Percentiles rank a stretch among this genome's conserved stretches.
These are phyloP conservation scores for Aspergillus sp. DNA, from an alignment of 2,329 filamentous ascomycete genomes.

Conservation along the genomic window DNA sequence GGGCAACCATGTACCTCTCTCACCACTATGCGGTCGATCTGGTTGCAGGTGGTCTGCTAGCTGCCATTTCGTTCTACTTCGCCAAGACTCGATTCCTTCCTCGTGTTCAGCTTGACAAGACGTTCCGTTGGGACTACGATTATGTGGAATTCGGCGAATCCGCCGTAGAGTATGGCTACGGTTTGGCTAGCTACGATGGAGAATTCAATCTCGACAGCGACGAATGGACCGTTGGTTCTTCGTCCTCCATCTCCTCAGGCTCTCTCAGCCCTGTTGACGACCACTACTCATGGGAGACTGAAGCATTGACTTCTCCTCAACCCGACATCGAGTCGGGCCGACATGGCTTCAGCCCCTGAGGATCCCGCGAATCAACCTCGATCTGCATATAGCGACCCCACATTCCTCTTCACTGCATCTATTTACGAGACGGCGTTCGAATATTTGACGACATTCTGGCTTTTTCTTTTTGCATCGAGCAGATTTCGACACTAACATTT, in stretches of 20 bases:
- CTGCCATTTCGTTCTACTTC: constrained; percentile 77
- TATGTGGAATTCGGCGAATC: constrained; percentile 81
- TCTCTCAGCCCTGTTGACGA: constrained; percentile 64
- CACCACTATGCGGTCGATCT: constrained; percentile 97
- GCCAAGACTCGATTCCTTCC: constrained; percentile 79
- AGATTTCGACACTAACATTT: constrained; percentile 39
- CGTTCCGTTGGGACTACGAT: constrained; percentile 91
- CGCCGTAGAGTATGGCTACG: constrained; percentile 51
- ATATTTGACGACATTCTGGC: constrained; percentile 39
- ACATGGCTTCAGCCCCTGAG: constrained; percentile 25
- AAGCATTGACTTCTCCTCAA: constrained; percentile 35
- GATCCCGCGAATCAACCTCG: constrained; percentile 5
- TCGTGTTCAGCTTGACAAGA: constrained; percentile 78
- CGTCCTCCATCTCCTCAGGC: constrained; percentile 69
- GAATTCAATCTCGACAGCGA: constrained; percentile 68
- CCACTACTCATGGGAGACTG: constrained; percentile 48
- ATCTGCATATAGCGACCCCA: constrained; percentile 23
- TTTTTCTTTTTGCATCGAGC: constrained; percentile 40
- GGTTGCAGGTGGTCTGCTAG: constrained; percentile 77
- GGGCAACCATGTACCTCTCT: constrained; percentile 97
- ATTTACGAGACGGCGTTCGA: constrained; percentile 35
- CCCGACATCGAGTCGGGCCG: constrained; percentile 43
- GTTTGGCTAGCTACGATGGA: constrained; percentile 57
- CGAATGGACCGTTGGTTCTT: constrained; percentile 87
- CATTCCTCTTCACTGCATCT: constrained; percentile 24